Base-by-base conservation (phyloP, 768 basidiomycete genomes). In the Fistulinella prunicolor region DNA sequence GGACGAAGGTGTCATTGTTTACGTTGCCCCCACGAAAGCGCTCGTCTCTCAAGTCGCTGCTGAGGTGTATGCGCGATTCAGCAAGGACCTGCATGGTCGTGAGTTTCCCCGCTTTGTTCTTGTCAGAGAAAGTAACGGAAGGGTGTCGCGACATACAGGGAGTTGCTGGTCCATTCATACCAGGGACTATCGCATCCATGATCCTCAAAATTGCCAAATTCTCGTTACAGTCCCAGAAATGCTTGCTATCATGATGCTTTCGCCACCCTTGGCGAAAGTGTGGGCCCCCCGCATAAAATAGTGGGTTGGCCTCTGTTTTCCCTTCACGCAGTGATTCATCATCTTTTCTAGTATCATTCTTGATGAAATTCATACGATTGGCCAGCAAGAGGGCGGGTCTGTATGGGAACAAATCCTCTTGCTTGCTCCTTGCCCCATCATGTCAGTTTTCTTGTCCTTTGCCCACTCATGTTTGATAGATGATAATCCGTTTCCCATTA, bases 401-500 rank as follows among this genome's bases (percentile, higher is more conserved):
- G 79, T 85, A 2, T 87, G 85, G 85, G 85, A 87, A 55, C 82
- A 86, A 56, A 81, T 86, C n/a, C 69, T 88, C 8, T 63, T 88
- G 6, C 66, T 88, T 13, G 79, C 84, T 9, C 83, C 83, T 17
- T 85, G 83, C 54, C 85, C 85, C 1, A 73, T 88, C 51, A 86
- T 88, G 84, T 85, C 32, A 32, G 78, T 67, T 38, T 41, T 32
- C 30, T 21, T 51, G 29, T n/a, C 2, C 21, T 35, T 41, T 42
- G 8, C 7, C 32, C n/a, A 2, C 30, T 3, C 13, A 5, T 19
- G 9, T 47, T 17, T 32, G 12, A n/a, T 23, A 42, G 28, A 32
- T n/a, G 9, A 19, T 38, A 16, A 37, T 36, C 12, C 23, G 1
- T 37, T 19, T 26, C 12, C 24, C 44, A 17, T 21, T 16, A 12